phyloP scores from a whole-genome alignment of 495 filamentous ascomycete genomes.

The Neurospora sp. region DNA sequence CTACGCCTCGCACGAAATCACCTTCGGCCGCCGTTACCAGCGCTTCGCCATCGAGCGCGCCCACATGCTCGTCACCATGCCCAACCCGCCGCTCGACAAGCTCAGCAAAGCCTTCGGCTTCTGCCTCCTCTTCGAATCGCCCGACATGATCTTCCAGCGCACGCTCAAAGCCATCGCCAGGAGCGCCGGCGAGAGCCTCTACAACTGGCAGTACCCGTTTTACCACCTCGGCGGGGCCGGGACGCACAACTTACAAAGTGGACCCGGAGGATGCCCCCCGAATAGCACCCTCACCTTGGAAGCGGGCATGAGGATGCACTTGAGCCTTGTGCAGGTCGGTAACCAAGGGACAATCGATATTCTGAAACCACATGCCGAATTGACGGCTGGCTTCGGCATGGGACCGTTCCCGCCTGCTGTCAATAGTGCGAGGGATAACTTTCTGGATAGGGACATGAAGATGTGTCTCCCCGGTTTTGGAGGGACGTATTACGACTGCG shows the following conservation, averaged over 20 bases:
- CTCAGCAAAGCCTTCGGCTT: constrained; percentile 57
- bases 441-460: constrained; percentile 31
- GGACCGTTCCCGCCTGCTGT: constrained; percentile 28
- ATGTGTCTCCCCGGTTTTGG: constrained; percentile 40
- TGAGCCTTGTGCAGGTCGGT: constrained; percentile 11
- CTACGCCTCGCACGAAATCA: constrained; percentile 50
- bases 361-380: constrained; percentile 18
- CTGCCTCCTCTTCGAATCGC: constrained; percentile 45
- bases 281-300: neutral
- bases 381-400: constrained; percentile 27
- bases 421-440: constrained; percentile 13
- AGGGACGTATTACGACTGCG: constrained; percentile 64
- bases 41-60: constrained; percentile 55
- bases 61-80: constrained; percentile 47
- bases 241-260: constrained; percentile 23
- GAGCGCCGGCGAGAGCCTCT: constrained; percentile 39
- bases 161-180: constrained; percentile 33
- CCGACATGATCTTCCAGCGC: constrained; percentile 36
- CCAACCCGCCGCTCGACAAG: constrained; percentile 37
- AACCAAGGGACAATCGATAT: constrained; percentile 24
- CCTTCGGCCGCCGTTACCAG: constrained; percentile 63
- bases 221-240: constrained; percentile 59
- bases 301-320: neutral
- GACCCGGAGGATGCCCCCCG: neutral
- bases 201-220: constrained; percentile 53